phyloP scores from a whole-genome alignment of 805 yeast species.

The Yarrowia porcina region DNA sequence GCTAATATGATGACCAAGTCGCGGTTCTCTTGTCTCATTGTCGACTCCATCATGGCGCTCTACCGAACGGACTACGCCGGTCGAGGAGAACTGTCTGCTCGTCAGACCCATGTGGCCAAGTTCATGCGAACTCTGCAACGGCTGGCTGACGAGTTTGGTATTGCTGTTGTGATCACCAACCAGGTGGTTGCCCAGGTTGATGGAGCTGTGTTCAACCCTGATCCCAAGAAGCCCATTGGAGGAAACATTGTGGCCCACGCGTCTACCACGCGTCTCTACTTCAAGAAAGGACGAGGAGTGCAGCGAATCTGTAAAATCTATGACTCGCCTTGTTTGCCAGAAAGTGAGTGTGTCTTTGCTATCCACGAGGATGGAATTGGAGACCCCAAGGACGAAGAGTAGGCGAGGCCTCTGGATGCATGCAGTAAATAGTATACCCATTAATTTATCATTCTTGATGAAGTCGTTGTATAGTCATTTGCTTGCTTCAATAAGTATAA shows the following conservation, averaged over 20 bases:
- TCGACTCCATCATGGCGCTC: slow-evolving; percentile 96
- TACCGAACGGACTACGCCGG: slow-evolving; percentile 94
- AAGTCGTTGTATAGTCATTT: too few species aligned
- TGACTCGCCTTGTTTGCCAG: slow-evolving; percentile 96
- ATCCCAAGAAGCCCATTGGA: slow-evolving; percentile 97
- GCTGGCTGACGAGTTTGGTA: slow-evolving; percentile 95
- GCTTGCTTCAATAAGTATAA: too few species aligned
- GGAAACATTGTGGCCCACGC: slow-evolving; percentile 97
- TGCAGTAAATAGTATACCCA: background rate
- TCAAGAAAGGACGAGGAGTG: slow-evolving; percentile 87
- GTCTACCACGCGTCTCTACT: slow-evolving; percentile 86
- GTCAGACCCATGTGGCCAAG: slow-evolving; percentile 92
- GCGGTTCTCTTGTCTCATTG: slow-evolving; percentile 81
- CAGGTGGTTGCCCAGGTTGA: slow-evolving; percentile 99
- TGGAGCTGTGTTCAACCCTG: slow-evolving; percentile 83
- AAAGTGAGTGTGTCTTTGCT: slow-evolving; percentile 91
- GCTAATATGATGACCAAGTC: slow-evolving; percentile 96
- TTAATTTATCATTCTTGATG: too few species aligned
- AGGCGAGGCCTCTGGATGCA: background rate
- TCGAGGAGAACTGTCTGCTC: slow-evolving; percentile 90
- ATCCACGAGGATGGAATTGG: slow-evolving; percentile 96
- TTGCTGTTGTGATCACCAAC: slow-evolving; percentile 91
- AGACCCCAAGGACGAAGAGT: slow-evolving; percentile 82
- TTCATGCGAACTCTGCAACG: slow-evolving; percentile 88
- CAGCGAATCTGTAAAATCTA: slow-evolving; percentile 91